Conservation (phyloP, 306 rosid genomes). For the Trifolium subterraneum region DNA sequence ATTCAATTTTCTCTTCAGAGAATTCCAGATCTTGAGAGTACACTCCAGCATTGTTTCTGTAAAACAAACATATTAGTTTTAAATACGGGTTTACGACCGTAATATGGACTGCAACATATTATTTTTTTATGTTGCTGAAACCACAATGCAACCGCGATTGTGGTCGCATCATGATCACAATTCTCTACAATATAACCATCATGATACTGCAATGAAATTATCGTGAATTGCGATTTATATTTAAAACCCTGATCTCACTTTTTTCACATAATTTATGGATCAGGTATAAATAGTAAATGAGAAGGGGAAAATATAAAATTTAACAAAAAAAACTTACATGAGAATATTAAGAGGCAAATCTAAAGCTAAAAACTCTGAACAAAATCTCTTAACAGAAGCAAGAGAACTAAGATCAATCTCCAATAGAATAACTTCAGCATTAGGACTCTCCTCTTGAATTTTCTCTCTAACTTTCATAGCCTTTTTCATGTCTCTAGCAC, state of each 20-base stretch:
- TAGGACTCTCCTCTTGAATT: slow-evolving; percentile 70
- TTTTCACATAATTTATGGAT: not conserved
- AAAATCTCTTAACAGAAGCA: slow-evolving; percentile 78
- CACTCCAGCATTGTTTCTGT: slow-evolving; percentile 93
- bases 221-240: not conserved
- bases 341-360: slow-evolving; percentile 82
- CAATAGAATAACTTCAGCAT: slow-evolving; percentile 69
- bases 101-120: not conserved
- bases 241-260: not conserved
- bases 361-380: slow-evolving; percentile 68
- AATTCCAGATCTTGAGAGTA: slow-evolving; percentile 80
- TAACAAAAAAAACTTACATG: slow-evolving; percentile 55
- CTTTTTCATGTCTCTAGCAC: slow-evolving; percentile 77
- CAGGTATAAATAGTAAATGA: not conserved
- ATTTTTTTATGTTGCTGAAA: not conserved
- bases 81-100: not conserved
- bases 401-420: slow-evolving; percentile 92
- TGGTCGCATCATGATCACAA: not conserved
- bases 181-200: not conserved
- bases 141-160: not conserved
- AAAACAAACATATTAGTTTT: slow-evolving; percentile 28
- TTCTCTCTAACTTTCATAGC: slow-evolving; percentile 66
- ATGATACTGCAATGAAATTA: not conserved
- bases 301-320: not conserved
- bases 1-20: slow-evolving; percentile 90